These are phyloP conservation scores for Microsporum ferrugineum DNA, from an alignment of 2,329 filamentous ascomycete species.

Conservation along the genomic window DNA sequence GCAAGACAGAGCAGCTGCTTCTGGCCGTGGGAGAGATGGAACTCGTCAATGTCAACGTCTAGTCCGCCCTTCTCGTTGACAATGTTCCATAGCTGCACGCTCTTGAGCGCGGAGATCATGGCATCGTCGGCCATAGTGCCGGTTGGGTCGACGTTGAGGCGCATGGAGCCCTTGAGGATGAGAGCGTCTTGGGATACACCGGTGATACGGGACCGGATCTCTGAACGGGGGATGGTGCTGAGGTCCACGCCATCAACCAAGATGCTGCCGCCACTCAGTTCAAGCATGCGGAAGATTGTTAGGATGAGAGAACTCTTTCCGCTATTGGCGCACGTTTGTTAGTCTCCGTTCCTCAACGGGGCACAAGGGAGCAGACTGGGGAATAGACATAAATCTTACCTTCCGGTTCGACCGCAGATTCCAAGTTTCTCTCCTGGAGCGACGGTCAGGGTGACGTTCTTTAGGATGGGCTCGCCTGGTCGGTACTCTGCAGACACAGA, in stretches of 20 bases:
- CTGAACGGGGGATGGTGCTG: constrained; percentile 27
- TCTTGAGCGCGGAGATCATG: constrained; percentile 28
- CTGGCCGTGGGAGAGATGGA: constrained; percentile 48
- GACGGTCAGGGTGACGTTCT: constrained; percentile 20
- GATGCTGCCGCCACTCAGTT: constrained; percentile 30
- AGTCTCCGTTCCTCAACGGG: neutral
- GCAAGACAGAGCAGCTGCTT: constrained; percentile 54
- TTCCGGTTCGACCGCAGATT: constrained; percentile 27
- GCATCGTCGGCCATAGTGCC: constrained; percentile 25
- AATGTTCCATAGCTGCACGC: constrained; percentile 28
- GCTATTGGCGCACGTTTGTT: constrained; percentile 16
- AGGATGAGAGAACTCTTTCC: constrained; percentile 36
- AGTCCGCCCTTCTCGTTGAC: constrained; percentile 32
- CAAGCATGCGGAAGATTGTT: constrained; percentile 34
- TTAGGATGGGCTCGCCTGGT: constrained; percentile 17
- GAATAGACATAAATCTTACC: constrained; percentile 12
- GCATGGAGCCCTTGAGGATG: constrained; percentile 31
- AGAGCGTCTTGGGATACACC: constrained; percentile 36
- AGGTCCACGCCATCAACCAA: constrained; percentile 35
- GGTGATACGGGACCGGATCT: constrained; percentile 33
- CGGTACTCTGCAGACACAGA: constrained; percentile 29
- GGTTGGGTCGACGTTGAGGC: constrained; percentile 32
- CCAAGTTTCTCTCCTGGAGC: constrained; percentile 23
- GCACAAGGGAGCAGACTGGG: neutral
- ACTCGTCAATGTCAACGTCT: constrained; percentile 36